A percentile compares a stretch with the other conserved stretches of the same genome.
Conservation (phyloP, 495 filamentous ascomycete species). For the Penicillium paxilli region DNA sequence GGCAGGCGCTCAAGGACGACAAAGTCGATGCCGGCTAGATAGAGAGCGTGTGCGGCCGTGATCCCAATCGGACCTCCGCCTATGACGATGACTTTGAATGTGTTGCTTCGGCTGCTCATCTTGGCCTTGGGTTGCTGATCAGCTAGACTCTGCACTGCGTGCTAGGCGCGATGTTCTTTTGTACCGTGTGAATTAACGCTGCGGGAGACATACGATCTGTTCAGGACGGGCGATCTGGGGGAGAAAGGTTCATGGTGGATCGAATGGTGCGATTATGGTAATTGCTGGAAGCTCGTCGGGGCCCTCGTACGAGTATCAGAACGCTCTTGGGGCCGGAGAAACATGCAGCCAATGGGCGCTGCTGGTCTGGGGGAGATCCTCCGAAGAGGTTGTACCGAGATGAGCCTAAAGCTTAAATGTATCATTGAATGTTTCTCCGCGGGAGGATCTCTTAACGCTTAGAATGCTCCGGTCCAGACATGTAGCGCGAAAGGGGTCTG, state of each 20-base stretch:
- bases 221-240: background rate
- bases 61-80: conserved; percentile 54
- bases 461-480: background rate
- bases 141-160: background rate
- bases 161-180: background rate
- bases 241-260: background rate
- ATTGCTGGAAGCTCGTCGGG: background rate
- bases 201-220: background rate
- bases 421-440: background rate
- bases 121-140: conserved; percentile 1
- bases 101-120: background rate
- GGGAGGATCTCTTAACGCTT: background rate
- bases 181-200: background rate
- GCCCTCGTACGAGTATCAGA: background rate
- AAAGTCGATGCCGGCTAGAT: conserved; percentile 50
- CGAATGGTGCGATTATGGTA: background rate
- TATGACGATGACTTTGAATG: conserved; percentile 53
- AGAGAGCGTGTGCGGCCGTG: conserved; percentile 46
- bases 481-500: background rate
- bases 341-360: background rate
- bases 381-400: conserved; percentile 1
- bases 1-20: conserved; percentile 46
- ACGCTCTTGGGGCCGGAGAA: background rate
- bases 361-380: background rate
- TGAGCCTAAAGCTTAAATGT: background rate